phyloP scores from a whole-genome alignment of 768 basidiomycete genomes.

The Erythrobasidium yunnanense region DNA sequence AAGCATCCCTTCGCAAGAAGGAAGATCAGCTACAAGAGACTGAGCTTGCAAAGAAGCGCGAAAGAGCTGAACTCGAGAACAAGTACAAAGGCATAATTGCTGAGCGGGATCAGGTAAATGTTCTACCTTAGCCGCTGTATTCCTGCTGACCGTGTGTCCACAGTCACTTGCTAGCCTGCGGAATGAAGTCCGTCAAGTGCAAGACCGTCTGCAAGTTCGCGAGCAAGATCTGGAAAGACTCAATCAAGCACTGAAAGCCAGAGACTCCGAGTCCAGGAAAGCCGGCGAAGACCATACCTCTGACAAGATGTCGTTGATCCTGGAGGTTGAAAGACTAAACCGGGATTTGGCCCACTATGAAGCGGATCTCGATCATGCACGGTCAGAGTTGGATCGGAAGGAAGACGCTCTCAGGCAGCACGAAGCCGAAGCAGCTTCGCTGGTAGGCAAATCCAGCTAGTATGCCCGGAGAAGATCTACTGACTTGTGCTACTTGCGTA shows the following conservation, averaged over 20 bases:
- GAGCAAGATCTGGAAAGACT: constrained; percentile 65
- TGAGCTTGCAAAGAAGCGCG: background rate
- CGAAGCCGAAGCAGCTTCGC: constrained; percentile 60
- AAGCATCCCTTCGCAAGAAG: constrained; percentile 34
- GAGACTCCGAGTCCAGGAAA: constrained; percentile 66
- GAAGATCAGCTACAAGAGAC: constrained; percentile 30
- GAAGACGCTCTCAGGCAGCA: constrained; percentile 59
- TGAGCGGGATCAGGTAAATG: constrained; percentile 8
- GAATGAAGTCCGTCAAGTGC: constrained; percentile 39
- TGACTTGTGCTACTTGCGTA: constrained; percentile 24
- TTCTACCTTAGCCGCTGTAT: too few species aligned
- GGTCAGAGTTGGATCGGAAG: constrained; percentile 57
- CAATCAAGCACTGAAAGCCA: constrained; percentile 56
- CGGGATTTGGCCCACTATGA: constrained; percentile 72
- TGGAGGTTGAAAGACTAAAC: constrained; percentile 75
- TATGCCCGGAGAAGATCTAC: background rate
- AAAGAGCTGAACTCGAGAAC: constrained; percentile 2
- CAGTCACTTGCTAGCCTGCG: constrained; percentile 13
- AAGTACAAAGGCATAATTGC: constrained; percentile 1
- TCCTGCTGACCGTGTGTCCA: background rate
- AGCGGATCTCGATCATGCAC: constrained; percentile 61
- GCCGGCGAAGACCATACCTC: constrained; percentile 74
- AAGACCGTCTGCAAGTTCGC: constrained; percentile 53
- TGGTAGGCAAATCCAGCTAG: constrained; percentile 42
- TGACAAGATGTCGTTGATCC: constrained; percentile 71